Percentiles rank a stretch among this genome's conserved stretches.
phyloP scores from a whole-genome alignment of 352 stramenopile genomes.

The Phytopythium vexans region DNA sequence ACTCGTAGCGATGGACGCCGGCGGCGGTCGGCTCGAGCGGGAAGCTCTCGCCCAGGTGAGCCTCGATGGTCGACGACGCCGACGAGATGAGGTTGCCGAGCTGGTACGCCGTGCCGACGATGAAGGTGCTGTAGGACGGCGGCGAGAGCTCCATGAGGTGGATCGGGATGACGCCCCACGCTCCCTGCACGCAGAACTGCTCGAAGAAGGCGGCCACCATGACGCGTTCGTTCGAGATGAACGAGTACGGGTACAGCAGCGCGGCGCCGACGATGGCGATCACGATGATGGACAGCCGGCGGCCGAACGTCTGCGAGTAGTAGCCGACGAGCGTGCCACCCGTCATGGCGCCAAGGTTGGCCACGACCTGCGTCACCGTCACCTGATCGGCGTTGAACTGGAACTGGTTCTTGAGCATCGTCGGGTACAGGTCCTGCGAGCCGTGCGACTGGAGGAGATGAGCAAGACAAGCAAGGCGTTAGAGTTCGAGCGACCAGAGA shows the following conservation, averaged over 20 bases:
- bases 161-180: constrained; percentile 55
- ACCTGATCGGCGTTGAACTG: constrained; percentile 42
- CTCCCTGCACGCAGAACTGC: constrained; percentile 49
- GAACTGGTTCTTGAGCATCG: constrained; percentile 45
- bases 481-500: no score
- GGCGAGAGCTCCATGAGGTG: constrained; percentile 58
- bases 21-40: constrained; percentile 25
- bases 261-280: constrained; percentile 26
- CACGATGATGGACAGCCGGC: constrained; percentile 38
- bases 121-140: constrained; percentile 42
- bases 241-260: constrained; percentile 51
- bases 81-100: constrained; percentile 57
- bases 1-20: constrained; percentile 34
- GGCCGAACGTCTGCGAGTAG: constrained; percentile 52
- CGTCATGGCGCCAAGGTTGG: constrained; percentile 43
- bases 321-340: constrained; percentile 48
- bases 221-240: constrained; percentile 17
- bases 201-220: constrained; percentile 39
- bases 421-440: constrained; percentile 47
- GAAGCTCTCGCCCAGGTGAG: constrained; percentile 39
- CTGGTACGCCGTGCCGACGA: constrained; percentile 49
- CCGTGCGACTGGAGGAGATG: constrained; percentile 22
- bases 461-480: neutral
- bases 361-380: constrained; percentile 42
- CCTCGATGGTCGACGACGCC: constrained; percentile 47